phyloP scores from a whole-genome alignment of 225 moss, liverwort and hornwort genomes.

The Takakia lepidozioides region DNA sequence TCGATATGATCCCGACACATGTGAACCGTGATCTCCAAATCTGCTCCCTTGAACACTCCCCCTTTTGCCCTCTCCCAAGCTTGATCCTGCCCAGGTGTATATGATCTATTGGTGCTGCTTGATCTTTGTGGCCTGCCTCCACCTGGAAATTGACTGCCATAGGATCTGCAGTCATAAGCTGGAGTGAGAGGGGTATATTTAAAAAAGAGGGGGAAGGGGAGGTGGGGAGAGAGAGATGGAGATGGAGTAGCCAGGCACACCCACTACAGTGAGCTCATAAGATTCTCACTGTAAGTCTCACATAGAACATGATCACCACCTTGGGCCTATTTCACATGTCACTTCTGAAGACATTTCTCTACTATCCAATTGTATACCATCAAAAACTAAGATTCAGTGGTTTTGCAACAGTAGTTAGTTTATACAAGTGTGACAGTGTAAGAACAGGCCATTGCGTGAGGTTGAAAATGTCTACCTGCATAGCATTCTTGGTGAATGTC shows the following conservation, averaged over 20 bases:
- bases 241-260: too few relatives aligned
- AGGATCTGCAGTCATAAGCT: slow-evolving; percentile 28
- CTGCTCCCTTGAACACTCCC: slow-evolving; percentile 27
- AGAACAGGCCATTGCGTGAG: not conserved
- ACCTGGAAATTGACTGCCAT: slow-evolving; percentile 27
- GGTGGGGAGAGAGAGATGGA: too few relatives aligned
- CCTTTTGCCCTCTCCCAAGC: slow-evolving; percentile 15
- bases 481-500: slow-evolving; percentile 21
- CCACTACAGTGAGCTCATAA: not conserved
- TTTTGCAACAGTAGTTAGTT: not conserved
- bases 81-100: slow-evolving; percentile 28
- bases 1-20: slow-evolving; percentile 28
- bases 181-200: not conserved
- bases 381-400: not conserved
- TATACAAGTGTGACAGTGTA: not conserved
- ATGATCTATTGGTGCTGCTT: slow-evolving; percentile 7
- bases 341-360: not conserved
- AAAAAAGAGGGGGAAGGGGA: too few relatives aligned
- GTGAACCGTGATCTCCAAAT: slow-evolving; percentile 35
- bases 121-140: slow-evolving; percentile 6
- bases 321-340: not conserved
- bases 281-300: too few relatives aligned
- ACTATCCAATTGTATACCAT: not conserved
- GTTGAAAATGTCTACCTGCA: slow-evolving; percentile 18
- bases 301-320: too few relatives aligned